Evolutionary conservation across 2,329 filamentous ascomycete species (phyloP), one percentile per base, ranked within the genome.

Genomic region (Alternaria panax): DNA sequence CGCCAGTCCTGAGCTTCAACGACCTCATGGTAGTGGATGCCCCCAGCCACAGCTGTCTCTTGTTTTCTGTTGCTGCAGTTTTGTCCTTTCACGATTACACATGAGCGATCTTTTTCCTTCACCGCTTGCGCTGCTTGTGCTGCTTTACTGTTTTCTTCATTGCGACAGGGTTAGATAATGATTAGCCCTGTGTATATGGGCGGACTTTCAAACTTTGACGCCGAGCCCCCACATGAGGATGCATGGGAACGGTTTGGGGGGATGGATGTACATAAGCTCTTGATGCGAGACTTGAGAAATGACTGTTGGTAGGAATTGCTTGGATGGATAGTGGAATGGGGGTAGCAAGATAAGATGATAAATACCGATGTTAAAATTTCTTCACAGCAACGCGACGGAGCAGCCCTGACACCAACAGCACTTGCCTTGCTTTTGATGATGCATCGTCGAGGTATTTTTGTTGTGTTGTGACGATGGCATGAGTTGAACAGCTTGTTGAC

Each of bases 21-120:
- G 45, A 34, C 12, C 45, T 48, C 45, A 48, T 48, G 45, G 45
- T 48, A 48, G 45, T 30, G 45, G 45, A 48, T 48, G 36, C 20
- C 28, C 25, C 20, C 20, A 36, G 20, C 45, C 20, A 16, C 7
- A 7, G n/a, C n/a, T 38, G 34, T 38, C 16, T n/a, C 20, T 18
- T 46, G 34, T 22, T 32, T 34, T 16, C 24, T 34, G 14, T 25
- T 34, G 30, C 25, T 12, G 27, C 16, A 7, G 8, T 47, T 20
- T 4, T 20, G 20, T 14, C 20, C 5, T 34, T 34, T 48, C 7
- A 48, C 30, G 45, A 48, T 34, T 25, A 48, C 30, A 36, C 32
- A 48, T 48, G 30, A 48, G 30, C 45, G 28, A 18, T 47, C 28
- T 32, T 47, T 18, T 20, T 20, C 14, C 8, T 47, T 6, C 34